Percentiles rank a stretch among this genome's conserved stretches.
Evolutionary conservation across 352 stramenopile genomes (phyloP).

Genomic region (Phytopythium chamaehyphon): DNA sequence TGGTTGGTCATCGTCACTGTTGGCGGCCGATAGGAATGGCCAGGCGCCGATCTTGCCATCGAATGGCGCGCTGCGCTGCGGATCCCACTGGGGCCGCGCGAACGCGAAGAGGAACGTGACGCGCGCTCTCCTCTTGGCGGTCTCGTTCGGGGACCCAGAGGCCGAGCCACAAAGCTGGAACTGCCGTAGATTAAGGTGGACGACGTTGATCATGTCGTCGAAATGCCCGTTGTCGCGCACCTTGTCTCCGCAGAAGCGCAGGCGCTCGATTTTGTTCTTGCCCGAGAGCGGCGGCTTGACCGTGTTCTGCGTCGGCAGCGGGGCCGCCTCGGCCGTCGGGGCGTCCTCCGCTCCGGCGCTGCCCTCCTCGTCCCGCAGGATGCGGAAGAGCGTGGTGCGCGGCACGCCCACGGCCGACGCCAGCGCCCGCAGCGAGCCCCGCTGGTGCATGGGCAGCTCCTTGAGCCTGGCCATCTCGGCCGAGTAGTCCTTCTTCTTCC

Average conservation of each 20-base stretch:
- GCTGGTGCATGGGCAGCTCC: constrained; percentile 30
- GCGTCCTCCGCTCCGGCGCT: not conserved
- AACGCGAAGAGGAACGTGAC: constrained; percentile 41
- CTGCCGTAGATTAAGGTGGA: constrained; percentile 42
- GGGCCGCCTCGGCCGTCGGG: not conserved
- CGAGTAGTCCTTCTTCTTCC: constrained; percentile 42
- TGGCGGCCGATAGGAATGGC: constrained; percentile 15
- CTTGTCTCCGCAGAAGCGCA: constrained; percentile 30
- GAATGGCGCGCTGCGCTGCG: constrained; percentile 21
- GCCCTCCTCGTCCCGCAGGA: constrained; percentile 24
- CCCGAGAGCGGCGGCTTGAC: constrained; percentile 32
- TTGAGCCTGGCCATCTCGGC: constrained; percentile 27
- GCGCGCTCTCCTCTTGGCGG: constrained; percentile 22
- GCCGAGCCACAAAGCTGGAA: constrained; percentile 15
- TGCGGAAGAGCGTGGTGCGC: constrained; percentile 31
- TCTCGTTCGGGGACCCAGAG: constrained; percentile 2
- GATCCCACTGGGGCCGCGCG: constrained; percentile 35
- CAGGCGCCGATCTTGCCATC: constrained; percentile 41
- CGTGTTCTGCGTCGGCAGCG: constrained; percentile 16
- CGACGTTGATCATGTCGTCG: constrained; percentile 36
- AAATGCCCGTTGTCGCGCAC: constrained; percentile 31
- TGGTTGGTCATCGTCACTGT: not conserved
- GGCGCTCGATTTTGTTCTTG: constrained; percentile 32
- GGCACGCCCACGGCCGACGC: constrained; percentile 32
- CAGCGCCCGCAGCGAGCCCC: constrained; percentile 26